Percentiles rank a stretch among this genome's conserved stretches.
phyloP scores from a whole-genome alignment of 768 basidiomycete species.

The Russula sp. region DNA sequence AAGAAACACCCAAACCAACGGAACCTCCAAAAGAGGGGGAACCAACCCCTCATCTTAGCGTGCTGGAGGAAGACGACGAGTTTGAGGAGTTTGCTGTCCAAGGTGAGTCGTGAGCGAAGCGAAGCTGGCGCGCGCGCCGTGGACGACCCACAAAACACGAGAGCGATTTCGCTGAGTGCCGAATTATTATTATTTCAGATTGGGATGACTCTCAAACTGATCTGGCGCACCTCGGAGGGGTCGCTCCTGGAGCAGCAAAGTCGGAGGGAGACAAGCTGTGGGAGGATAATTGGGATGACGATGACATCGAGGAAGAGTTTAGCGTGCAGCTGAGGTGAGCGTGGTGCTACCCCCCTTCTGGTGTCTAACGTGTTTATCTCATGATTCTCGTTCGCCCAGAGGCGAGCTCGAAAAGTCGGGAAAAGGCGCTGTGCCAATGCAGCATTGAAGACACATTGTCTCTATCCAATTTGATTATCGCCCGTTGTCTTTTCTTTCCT shows the following conservation, averaged over 20 bases:
- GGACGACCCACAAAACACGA: slow-evolving; percentile 15
- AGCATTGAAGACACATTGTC: slow-evolving; percentile 9
- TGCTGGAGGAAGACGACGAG: slow-evolving; percentile 96
- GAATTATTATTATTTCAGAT: slow-evolving; percentile 38
- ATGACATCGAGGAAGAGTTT: slow-evolving; percentile 97
- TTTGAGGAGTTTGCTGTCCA: slow-evolving; percentile 89
- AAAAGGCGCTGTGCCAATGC: slow-evolving; percentile 31
- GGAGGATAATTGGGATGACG: slow-evolving; percentile 99
- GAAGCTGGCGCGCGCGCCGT: too few species aligned
- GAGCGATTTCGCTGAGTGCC: not conserved
- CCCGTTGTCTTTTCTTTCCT: not conserved
- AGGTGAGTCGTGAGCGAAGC: too few species aligned
- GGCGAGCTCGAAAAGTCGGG: slow-evolving; percentile 59
- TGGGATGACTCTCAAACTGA: slow-evolving; percentile 86
- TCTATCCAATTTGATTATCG: not conserved
- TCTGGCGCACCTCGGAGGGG: slow-evolving; percentile 66
- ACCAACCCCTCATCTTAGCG: slow-evolving; percentile 55
- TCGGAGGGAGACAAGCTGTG: slow-evolving; percentile 87
- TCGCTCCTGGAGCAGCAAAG: slow-evolving; percentile 65
- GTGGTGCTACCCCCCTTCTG: not conserved
- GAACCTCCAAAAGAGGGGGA: slow-evolving; percentile 23
- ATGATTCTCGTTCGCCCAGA: slow-evolving; percentile 31
- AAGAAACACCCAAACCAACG: slow-evolving; percentile 22
- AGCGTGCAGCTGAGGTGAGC: slow-evolving; percentile 88
- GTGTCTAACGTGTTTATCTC: not conserved